A percentile compares a stretch with the other conserved stretches of the same genome.
These are phyloP conservation scores for Macrolepiota albuminosa DNA, from an alignment of 768 basidiomycete species.

Conservation along the genomic window DNA sequence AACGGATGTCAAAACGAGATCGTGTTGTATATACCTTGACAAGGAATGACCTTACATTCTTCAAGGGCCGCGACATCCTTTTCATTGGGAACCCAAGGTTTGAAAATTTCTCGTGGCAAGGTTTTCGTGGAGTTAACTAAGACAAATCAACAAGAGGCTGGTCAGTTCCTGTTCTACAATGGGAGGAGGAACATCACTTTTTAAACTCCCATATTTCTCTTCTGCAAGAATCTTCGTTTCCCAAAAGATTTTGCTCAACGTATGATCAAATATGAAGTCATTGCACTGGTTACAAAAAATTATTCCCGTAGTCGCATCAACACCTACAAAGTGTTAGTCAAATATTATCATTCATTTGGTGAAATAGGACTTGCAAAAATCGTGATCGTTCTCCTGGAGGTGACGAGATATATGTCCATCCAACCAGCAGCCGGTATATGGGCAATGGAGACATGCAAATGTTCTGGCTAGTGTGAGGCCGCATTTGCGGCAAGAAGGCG, in stretches of 20 bases:
- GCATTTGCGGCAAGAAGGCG: conserved; percentile 65
- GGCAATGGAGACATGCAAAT: conserved; percentile 70
- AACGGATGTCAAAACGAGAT: neutral
- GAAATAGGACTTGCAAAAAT: conserved; percentile 50
- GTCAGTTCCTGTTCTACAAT: neutral
- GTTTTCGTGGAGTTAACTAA: conserved; percentile 16
- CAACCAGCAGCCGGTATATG: conserved; percentile 67
- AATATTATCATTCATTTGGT: neutral
- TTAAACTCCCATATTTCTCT: conserved; percentile 57
- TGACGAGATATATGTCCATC: conserved; percentile 55
- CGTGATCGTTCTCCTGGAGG: conserved; percentile 51
- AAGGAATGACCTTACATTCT: conserved; percentile 50
- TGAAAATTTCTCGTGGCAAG: conserved; percentile 27
- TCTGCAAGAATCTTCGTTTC: conserved; percentile 46
- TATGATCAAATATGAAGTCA: conserved; percentile 65
- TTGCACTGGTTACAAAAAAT: conserved; percentile 72
- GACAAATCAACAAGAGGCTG: neutral
- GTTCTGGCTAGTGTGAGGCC: conserved; percentile 52
- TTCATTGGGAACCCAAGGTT: conserved; percentile 32
- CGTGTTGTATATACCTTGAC: conserved; percentile 54
- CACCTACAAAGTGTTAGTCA: conserved; percentile 42
- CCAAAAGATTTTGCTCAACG: conserved; percentile 42
- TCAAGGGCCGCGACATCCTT: conserved; percentile 42
- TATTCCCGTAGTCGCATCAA: conserved; percentile 68
- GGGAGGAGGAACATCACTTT: conserved; percentile 35